Evolutionary conservation across 495 filamentous ascomycete genomes (phyloP).

Genomic region (Podospora fimiseda): DNA sequence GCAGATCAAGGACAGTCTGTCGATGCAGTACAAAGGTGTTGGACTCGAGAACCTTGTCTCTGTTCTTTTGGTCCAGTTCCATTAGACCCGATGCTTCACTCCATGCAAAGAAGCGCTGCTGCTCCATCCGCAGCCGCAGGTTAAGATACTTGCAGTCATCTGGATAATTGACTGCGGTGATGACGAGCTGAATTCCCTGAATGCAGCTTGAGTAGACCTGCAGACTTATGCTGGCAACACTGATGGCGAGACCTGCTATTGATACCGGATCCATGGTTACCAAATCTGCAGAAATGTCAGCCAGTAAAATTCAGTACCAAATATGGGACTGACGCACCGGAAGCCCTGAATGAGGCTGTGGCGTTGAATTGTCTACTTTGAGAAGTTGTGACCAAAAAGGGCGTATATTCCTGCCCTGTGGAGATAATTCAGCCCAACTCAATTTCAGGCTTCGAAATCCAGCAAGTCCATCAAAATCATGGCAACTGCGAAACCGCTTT

Average conservation of each 20-base stretch:
- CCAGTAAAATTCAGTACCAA: not conserved
- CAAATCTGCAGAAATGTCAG: slow-evolving; percentile 5
- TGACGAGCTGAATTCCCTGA: slow-evolving; percentile 39
- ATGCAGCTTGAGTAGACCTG: slow-evolving; percentile 39
- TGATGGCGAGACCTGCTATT: slow-evolving; percentile 33
- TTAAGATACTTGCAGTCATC: slow-evolving; percentile 40
- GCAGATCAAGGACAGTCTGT: slow-evolving; percentile 37
- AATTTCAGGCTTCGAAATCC: too few relatives aligned
- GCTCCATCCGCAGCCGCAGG: slow-evolving; percentile 38
- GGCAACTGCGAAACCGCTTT: too few relatives aligned
- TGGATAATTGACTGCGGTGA: slow-evolving; percentile 37
- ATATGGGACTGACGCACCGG: not conserved
- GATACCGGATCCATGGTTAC: slow-evolving; percentile 37
- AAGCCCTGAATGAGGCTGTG: not conserved
- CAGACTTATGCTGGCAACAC: slow-evolving; percentile 34
- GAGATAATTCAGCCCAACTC: too few relatives aligned
- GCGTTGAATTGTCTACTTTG: too few relatives aligned
- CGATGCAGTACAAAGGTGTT: slow-evolving; percentile 41
- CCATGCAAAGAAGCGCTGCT: slow-evolving; percentile 43
- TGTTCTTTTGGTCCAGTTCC: slow-evolving; percentile 28
- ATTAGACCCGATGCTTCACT: slow-evolving; percentile 41
- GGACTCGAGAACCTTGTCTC: slow-evolving; percentile 31
- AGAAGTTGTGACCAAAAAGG: too few relatives aligned
- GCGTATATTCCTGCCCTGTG: too few relatives aligned
- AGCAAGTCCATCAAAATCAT: too few relatives aligned